Evolutionary conservation across 176 grass and related monocot genomes (phyloP), one percentile per base, ranked within the genome.

Genomic region (Hyparrhenia diplandra): DNA sequence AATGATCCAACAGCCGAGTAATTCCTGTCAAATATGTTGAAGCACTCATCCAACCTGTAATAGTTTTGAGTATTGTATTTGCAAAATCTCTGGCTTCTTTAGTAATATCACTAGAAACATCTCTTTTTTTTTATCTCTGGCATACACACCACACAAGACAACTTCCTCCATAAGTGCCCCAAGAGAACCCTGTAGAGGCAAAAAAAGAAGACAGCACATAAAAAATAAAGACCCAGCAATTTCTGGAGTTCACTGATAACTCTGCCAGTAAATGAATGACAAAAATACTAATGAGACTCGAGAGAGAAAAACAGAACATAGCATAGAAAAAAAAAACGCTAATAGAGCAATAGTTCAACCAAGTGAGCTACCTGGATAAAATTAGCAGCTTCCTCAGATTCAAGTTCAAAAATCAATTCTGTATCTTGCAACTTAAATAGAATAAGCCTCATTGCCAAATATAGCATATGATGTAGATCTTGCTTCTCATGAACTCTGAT

Each of bases 131-230:
- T 94, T 87, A 52, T 84, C 86, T 86, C 74, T 93, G 27, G 67
- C 24, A 75, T 77, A 80, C 35, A 83, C 83, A 75, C 51, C 70
- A 72, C 90, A 89, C 80, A 93, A 69, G 41, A 95, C 82, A 88
- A 95, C 84, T 77, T 98, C 86, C 92, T 93, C 84, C 92, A 98
- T 79, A 71, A 95, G 83, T 49, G 86, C 70, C 69, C 86, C 90
- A 82, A 98, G 95, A 24, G 86, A 89, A 62, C 62, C 82, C 95
- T 98, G 80, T 21, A 79, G 43, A 82, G 12, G 64, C 27, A n/a
- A n/a, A 80, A 39, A n/a, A 85, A 85, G 25, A 64, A n/a, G 18
- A 32, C 9, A 73, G 12, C 25, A 28, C 25, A 29, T 29, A 61
- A 63, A 63, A 63, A 63, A 59, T 59, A 59, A 59, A 59, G 55